Evolutionary conservation across 345 rosid genomes (phyloP), one percentile per base, ranked within the genome.

Genomic region (Noccaea bulbosa): DNA sequence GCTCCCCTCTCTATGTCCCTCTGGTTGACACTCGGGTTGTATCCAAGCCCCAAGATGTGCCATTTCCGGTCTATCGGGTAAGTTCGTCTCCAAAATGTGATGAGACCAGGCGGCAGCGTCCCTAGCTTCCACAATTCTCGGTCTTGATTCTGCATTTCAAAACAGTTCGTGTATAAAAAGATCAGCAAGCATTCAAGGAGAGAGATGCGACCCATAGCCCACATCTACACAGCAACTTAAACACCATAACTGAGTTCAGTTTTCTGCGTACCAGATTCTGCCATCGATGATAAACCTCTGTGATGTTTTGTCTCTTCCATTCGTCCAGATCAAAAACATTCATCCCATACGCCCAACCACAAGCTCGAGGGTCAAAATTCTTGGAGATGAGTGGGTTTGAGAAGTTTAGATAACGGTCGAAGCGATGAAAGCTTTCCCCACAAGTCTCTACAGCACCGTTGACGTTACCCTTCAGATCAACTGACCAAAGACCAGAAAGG

Each of bases 281-380:
- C 99, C 99, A 94, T 68, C 76, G 60, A 77, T 94, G 99, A 77
- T 94, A 94, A 52, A 89, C 85, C 40, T 81, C 85, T 3, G 99
- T 94, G 81, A 94, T 89, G 78, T 86, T 87, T 77, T 91, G 95
- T 80, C 85, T 78, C 79, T 73, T 89, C 99, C 99, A 94, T 76
- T 91, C 84, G 17, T 81, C 80, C 81, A 94, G 81, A 81, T 94
- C 98, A 76, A 94, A 91, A 27, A 94, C 65, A 62, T 94, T 94
- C 99, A 94, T 94, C 62, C 99, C 99, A 62, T 91, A 94, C 8
- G 99, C 98, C 99, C 99, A 94, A 66, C 99, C 99, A 81, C 99
- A 94, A 72, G 99, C 96, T 63, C 70, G 96, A 7, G 99, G 93
- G 46, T 91, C 84, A 48, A 94, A 94, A 74, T 87, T 89, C 80